Evolutionary conservation across 352 stramenopile species (phyloP).

Genomic region (Phytophthora sansomeana): DNA sequence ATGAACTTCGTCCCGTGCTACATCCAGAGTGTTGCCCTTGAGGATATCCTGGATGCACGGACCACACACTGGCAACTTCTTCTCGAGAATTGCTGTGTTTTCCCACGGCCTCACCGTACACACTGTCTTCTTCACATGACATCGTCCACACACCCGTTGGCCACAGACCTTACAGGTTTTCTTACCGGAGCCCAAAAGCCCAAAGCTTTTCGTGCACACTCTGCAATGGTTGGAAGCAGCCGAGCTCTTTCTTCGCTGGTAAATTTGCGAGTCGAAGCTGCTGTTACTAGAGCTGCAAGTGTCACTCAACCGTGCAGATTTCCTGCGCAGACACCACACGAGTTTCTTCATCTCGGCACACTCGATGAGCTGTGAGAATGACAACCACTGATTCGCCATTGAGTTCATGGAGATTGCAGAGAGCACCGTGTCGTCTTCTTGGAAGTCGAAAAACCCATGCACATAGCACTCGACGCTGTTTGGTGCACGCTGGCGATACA

Average conservation of each 20-base stretch:
- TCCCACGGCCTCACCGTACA: conserved; percentile 36
- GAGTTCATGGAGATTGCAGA: conserved; percentile 37
- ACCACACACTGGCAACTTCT: conserved; percentile 41
- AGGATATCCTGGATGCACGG: conserved; percentile 36
- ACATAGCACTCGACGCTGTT: conserved; percentile 37
- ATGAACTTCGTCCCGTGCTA: conserved; percentile 44
- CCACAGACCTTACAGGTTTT: conserved; percentile 31
- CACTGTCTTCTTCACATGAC: conserved; percentile 38
- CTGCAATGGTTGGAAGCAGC: conserved; percentile 20
- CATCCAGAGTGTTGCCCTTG: conserved; percentile 22
- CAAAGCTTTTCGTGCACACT: conserved; percentile 36
- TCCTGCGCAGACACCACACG: conserved; percentile 34
- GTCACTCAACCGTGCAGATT: conserved; percentile 22
- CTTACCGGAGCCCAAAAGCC: conserved; percentile 15
- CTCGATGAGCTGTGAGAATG: conserved; percentile 34
- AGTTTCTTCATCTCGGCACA: conserved; percentile 41
- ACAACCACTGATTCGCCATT: conserved; percentile 43
- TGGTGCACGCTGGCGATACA: conserved; percentile 34
- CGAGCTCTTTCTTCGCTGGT: conserved; percentile 14
- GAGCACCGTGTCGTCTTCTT: conserved; percentile 34
- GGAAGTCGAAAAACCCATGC: conserved; percentile 42
- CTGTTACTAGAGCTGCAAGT: conserved; percentile 18
- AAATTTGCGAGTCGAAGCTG: conserved; percentile 18
- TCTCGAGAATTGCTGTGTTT: conserved; percentile 33
- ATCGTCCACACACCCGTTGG: conserved; percentile 29